Conservation (phyloP, 768 basidiomycete genomes). For the Pleurotus tuber-regium region DNA sequence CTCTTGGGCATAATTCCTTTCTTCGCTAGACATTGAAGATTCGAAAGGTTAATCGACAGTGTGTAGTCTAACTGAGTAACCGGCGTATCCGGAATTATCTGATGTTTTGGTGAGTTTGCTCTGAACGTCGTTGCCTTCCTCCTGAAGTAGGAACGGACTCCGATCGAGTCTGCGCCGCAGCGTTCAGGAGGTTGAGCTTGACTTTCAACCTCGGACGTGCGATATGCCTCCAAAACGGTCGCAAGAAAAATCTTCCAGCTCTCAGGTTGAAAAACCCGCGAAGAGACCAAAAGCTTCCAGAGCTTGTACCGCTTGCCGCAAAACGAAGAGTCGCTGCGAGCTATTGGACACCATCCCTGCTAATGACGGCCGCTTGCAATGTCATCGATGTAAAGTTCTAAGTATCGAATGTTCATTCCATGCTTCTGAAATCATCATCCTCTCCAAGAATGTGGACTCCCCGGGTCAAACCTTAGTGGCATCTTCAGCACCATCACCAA, state of each 20-base stretch:
- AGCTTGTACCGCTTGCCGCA: constrained; percentile 44
- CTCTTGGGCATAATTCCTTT: constrained; percentile 20
- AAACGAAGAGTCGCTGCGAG: constrained; percentile 50
- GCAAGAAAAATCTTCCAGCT: neutral
- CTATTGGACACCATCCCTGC: constrained; percentile 37
- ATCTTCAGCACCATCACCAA: too few relatives aligned
- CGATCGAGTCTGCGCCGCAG: too few relatives aligned
- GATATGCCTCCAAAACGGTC: neutral
- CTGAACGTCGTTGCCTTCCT: too few relatives aligned
- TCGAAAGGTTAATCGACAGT: neutral
- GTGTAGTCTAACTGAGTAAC: too few relatives aligned
- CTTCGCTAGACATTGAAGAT: neutral
- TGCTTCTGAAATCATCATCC: constrained; percentile 25
- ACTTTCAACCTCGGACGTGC: neutral
- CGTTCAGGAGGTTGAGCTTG: neutral
- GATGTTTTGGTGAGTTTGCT: too few relatives aligned
- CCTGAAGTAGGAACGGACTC: too few relatives aligned
- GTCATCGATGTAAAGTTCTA: constrained; percentile 51
- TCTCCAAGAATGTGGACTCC: constrained; percentile 12
- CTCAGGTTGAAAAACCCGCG: neutral
- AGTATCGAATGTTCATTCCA: constrained; percentile 46
- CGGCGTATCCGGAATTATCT: too few relatives aligned
- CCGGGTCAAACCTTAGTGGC: neutral
- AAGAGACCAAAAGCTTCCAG: constrained; percentile 43
- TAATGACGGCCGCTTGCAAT: constrained; percentile 25